A percentile compares a stretch with the other conserved stretches of the same genome.
Evolutionary conservation across 2,329 filamentous ascomycete species (phyloP).

Genomic region (Domatiomyces catenatus): DNA sequence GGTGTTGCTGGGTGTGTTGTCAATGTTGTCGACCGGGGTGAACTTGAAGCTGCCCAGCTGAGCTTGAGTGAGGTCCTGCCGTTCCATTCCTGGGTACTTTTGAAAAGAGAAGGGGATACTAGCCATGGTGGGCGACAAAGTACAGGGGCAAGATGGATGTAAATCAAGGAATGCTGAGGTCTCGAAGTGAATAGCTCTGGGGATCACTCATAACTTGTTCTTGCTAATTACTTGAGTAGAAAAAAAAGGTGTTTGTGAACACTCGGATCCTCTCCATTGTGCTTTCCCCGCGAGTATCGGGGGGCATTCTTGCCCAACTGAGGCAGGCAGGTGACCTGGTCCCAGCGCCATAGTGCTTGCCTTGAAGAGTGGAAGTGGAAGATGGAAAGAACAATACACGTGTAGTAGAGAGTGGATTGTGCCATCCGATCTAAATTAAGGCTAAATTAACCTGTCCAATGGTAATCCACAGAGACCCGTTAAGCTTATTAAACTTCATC

Average conservation of each 20-base stretch:
- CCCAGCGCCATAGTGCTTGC: too few species aligned
- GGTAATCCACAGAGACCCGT: too few species aligned
- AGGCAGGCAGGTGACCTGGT: background rate
- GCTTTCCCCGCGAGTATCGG: background rate
- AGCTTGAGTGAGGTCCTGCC: constrained; percentile 16
- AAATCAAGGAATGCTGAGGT: background rate
- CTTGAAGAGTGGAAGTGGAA: too few species aligned
- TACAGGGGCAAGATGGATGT: background rate
- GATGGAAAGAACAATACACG: too few species aligned
- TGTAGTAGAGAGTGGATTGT: too few species aligned
- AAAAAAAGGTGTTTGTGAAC: background rate
- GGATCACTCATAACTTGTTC: background rate
- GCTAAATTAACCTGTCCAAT: too few species aligned
- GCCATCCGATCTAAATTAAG: too few species aligned
- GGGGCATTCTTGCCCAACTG: background rate
- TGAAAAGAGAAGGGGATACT: background rate
- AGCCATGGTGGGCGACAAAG: background rate
- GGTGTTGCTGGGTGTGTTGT: background rate
- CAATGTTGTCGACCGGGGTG: constrained; percentile 12
- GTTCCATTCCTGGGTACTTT: constrained; percentile 16
- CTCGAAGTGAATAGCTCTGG: background rate
- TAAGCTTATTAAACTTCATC: too few species aligned
- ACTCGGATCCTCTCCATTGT: background rate
- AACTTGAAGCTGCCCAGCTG: constrained; percentile 18
- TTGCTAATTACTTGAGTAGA: background rate